These are phyloP conservation scores for Durotheca rogersii DNA, from an alignment of 495 filamentous ascomycete species.

Conservation along the genomic window DNA sequence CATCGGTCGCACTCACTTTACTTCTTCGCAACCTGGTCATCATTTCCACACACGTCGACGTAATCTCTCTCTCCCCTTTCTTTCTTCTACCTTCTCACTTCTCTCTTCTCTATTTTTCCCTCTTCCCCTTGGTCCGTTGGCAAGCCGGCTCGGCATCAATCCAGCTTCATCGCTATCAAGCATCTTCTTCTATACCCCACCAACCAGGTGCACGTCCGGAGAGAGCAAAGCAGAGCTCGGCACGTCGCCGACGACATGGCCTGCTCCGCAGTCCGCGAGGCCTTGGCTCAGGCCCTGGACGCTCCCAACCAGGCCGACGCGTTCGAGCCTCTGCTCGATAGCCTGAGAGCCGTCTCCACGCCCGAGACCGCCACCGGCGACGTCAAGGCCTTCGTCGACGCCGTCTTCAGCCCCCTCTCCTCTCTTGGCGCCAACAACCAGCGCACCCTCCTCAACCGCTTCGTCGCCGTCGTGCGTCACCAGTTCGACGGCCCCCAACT, in stretches of 20 bases:
- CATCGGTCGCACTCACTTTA: too few relatives aligned
- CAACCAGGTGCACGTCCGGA: too few relatives aligned
- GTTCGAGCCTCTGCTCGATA: conserved; percentile 66
- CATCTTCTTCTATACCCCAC: too few relatives aligned
- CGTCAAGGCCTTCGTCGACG: conserved; percentile 67
- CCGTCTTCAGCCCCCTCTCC: conserved; percentile 60
- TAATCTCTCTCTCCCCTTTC: background rate
- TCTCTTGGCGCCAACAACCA: conserved; percentile 71
- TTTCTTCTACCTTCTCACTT: background rate
- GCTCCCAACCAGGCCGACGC: conserved; percentile 57
- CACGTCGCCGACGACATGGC: too few relatives aligned
- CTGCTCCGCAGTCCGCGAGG: conserved; percentile 43
- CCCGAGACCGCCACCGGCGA: conserved; percentile 59
- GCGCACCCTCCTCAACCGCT: conserved; percentile 66
- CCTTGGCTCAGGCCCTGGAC: conserved; percentile 54
- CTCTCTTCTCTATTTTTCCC: background rate
- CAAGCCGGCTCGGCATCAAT: too few relatives aligned
- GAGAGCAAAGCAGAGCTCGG: too few relatives aligned
- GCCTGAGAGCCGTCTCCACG: conserved; percentile 59
- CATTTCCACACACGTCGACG: too few relatives aligned
- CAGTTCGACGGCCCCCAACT: conserved; percentile 57
- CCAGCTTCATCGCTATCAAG: too few relatives aligned
- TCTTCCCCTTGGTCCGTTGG: background rate
- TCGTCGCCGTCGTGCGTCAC: conserved; percentile 58
- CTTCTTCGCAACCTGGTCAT: too few relatives aligned